Evolutionary conservation across 2,329 filamentous ascomycete genomes (phyloP).

Genomic region (Gyromitra esculenta): DNA sequence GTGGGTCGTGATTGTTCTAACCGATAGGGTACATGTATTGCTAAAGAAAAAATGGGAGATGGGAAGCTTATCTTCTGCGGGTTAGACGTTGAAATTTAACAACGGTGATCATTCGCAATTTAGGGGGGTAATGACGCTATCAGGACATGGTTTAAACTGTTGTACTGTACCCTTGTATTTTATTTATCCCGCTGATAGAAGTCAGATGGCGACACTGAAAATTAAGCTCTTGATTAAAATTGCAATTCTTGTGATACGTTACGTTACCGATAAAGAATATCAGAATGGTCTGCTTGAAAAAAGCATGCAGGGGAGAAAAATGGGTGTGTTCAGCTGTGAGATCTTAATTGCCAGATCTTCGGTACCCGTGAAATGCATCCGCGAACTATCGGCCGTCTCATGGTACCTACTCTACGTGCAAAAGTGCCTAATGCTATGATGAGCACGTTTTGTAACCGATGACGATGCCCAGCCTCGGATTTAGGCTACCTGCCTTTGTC

Average conservation of each 20-base stretch:
- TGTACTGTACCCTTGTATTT: neutral
- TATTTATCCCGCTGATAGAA: neutral
- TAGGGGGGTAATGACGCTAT: constrained; percentile 13
- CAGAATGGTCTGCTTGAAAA: neutral
- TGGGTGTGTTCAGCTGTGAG: neutral
- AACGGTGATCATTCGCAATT: constrained; percentile 15
- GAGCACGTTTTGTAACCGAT: neutral
- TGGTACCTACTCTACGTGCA: no score
- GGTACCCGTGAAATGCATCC: constrained; percentile 1
- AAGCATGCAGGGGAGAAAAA: neutral
- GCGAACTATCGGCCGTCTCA: neutral
- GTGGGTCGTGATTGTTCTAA: neutral
- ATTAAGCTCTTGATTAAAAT: neutral
- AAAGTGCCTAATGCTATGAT: neutral
- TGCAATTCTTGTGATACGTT: neutral
- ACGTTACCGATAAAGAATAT: neutral
- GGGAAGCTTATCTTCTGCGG: constrained; percentile 1
- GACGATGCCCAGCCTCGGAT: constrained; percentile 22
- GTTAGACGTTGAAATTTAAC: neutral
- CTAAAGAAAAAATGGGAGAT: neutral
- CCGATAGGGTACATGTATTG: constrained; percentile 11
- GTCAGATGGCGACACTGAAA: neutral
- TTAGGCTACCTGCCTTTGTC: constrained; percentile 6
- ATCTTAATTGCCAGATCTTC: constrained; percentile 1
- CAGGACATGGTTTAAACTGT: neutral